phyloP scores from a whole-genome alignment of 495 filamentous ascomycete species.

The Rhypophila decipiens region DNA sequence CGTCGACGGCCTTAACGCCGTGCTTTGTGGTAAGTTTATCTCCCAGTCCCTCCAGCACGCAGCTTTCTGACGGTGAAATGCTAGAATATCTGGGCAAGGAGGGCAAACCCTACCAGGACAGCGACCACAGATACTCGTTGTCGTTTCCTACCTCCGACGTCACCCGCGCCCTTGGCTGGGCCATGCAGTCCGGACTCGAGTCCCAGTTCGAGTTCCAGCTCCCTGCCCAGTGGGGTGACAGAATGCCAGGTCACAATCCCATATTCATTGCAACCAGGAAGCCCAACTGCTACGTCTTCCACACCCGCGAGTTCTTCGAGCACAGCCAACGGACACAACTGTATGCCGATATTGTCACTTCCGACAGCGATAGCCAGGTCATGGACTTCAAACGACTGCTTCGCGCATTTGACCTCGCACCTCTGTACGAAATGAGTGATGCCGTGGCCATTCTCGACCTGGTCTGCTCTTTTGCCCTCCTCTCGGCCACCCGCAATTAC shows the following conservation, averaged over 20 bases:
- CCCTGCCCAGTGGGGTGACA: too few species aligned
- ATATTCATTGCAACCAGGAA: constrained; percentile 70
- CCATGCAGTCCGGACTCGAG: too few species aligned
- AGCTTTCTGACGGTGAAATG: neutral
- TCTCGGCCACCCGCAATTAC: constrained; percentile 73
- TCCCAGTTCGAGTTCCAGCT: too few species aligned
- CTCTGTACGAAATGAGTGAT: constrained; percentile 74
- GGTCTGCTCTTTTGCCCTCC: constrained; percentile 74
- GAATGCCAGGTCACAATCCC: too few species aligned
- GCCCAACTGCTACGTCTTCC: constrained; percentile 72
- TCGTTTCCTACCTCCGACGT: constrained; percentile 59
- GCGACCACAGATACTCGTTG: constrained; percentile 72
- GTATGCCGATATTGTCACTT: constrained; percentile 70
- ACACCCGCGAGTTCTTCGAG: constrained; percentile 78
- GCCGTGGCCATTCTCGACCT: constrained; percentile 88
- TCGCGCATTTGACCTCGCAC: constrained; percentile 57
- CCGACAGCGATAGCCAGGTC: constrained; percentile 67
- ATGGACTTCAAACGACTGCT: constrained; percentile 63
- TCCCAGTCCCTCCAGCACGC: too few species aligned
- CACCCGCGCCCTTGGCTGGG: constrained; percentile 44
- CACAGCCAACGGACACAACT: constrained; percentile 49
- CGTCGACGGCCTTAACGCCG: constrained; percentile 56
- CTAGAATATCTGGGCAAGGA: constrained; percentile 8
- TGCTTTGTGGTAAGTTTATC: constrained; percentile 23
- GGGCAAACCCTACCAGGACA: constrained; percentile 66